Base-by-base conservation (phyloP, 164 flowering plant species). In the Dillenia turbinata region DNA sequence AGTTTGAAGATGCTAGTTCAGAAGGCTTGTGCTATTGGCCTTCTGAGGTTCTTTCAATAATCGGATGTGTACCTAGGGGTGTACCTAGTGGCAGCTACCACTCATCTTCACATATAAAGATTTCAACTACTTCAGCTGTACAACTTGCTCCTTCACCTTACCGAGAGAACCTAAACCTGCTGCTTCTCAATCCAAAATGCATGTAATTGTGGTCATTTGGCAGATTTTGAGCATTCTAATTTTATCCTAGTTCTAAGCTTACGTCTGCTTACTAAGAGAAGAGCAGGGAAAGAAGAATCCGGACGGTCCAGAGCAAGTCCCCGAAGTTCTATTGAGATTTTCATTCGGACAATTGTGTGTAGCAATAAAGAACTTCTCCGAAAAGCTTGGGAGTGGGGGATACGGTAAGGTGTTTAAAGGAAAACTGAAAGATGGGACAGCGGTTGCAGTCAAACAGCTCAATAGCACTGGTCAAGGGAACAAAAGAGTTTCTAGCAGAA, bases 391-490 rank as follows among this genome's bases (percentile, higher is more conserved):
- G 1, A 24, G 49, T 33, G 69, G 63, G 9, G 61, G 67, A n/a
- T 65, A 47, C 40, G 67, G 67, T 15, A 10, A 12, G 8, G 67
- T 65, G n/a, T 65, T 24, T 43, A 54, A 65, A 16, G 67, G 67
- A 5, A n/a, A 15, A 1, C 14, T 65, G 43, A 26, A 15, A 1
- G 56, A 66, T 45, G 62, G 69, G 2, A 66, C 69, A 7, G 59
- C 44, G 17, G 63, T 66, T 50, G 69, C 69, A 9, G 69, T 66
- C 9, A 66, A 57, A 44, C 51, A 12, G 8, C 49, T 60, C 14
- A 44, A 59, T 57, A 7, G 19, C 0, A 4, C 45, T 2, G 63
- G 56, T 10, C 55, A 59, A 59, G 33, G 3, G 5, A 33, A 5
- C 40, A 33, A 62, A 44, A 12, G 56, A 55, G 43, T 68, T 68